Conservation (phyloP, 305 asterid species). For the Fraxinus velutina region DNA sequence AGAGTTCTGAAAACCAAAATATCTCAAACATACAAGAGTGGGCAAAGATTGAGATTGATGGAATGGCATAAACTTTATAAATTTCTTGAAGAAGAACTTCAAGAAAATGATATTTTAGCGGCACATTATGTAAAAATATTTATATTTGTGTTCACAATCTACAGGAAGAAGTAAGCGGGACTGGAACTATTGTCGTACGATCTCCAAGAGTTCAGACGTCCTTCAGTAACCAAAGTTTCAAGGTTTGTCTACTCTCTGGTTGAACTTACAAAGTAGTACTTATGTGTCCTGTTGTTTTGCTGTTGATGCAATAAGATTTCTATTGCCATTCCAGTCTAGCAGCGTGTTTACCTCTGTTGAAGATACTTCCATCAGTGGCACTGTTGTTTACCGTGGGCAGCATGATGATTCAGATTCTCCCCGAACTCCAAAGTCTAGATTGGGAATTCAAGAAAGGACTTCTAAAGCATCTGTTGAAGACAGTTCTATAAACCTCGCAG, state of each 20-base stretch:
- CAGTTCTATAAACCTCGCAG: constrained; percentile 71
- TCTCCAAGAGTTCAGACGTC: constrained; percentile 69
- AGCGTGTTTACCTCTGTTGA: constrained; percentile 59
- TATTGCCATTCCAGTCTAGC: constrained; percentile 58
- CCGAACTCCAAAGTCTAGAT: constrained; percentile 73
- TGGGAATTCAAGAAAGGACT: constrained; percentile 78
- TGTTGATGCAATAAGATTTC: constrained; percentile 25
- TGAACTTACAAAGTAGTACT: constrained; percentile 12
- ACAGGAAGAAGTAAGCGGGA: constrained; percentile 71
- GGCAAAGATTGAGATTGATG: neutral
- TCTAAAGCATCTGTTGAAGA: constrained; percentile 80
- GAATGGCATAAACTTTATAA: neutral
- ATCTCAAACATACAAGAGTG: neutral
- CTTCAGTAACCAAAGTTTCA: constrained; percentile 55
- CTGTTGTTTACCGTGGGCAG: constrained; percentile 80
- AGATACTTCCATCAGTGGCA: constrained; percentile 75
- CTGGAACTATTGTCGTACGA: constrained; percentile 79
- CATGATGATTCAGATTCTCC: constrained; percentile 83
- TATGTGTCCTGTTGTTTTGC: constrained; percentile 14
- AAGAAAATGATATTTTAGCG: neutral
- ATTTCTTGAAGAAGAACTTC: neutral
- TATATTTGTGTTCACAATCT: constrained; percentile 22
- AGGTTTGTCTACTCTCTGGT: constrained; percentile 37
- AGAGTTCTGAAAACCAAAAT: neutral
- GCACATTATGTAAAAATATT: neutral